These are phyloP conservation scores for Helminthosporium solani DNA, from an alignment of 2,329 filamentous ascomycete species.

Conservation along the genomic window DNA sequence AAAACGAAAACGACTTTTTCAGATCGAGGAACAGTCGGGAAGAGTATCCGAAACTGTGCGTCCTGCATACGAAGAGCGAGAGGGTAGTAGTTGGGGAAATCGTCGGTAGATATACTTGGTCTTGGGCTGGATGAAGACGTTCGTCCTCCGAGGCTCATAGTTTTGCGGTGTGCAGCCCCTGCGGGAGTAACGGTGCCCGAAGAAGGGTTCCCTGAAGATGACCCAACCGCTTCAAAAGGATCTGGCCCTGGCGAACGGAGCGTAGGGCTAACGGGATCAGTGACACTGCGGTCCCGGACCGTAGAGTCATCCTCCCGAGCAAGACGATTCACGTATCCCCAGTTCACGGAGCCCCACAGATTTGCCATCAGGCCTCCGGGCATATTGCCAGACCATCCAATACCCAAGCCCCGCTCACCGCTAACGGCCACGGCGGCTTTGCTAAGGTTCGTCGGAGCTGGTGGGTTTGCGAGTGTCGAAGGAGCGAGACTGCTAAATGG, in stretches of 20 bases:
- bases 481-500: conserved; percentile 71
- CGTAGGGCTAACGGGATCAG: conserved; percentile 39
- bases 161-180: conserved; percentile 52
- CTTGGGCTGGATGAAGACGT: conserved; percentile 14
- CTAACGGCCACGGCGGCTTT: conserved; percentile 80
- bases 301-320: conserved; percentile 54
- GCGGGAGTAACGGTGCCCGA: conserved; percentile 15
- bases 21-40: conserved; percentile 73
- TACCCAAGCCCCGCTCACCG: conserved; percentile 68
- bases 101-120: conserved; percentile 45
- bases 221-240: conserved; percentile 16
- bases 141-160: conserved; percentile 55
- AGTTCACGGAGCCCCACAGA: conserved; percentile 86
- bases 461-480: conserved; percentile 77
- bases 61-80: conserved; percentile 80
- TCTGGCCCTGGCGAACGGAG: conserved; percentile 21
- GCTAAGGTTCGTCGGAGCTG: conserved; percentile 81
- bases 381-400: conserved; percentile 65
- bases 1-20: conserved; percentile 92
- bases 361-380: conserved; percentile 89
- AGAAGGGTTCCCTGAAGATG: conserved; percentile 11
- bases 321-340: conserved; percentile 67
- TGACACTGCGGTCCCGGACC: conserved; percentile 29
- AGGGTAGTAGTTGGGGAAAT: conserved; percentile 76
- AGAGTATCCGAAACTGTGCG: conserved; percentile 88